phyloP scores from a whole-genome alignment of 2,329 filamentous ascomycete genomes.

The Sphaerulina musiva region DNA sequence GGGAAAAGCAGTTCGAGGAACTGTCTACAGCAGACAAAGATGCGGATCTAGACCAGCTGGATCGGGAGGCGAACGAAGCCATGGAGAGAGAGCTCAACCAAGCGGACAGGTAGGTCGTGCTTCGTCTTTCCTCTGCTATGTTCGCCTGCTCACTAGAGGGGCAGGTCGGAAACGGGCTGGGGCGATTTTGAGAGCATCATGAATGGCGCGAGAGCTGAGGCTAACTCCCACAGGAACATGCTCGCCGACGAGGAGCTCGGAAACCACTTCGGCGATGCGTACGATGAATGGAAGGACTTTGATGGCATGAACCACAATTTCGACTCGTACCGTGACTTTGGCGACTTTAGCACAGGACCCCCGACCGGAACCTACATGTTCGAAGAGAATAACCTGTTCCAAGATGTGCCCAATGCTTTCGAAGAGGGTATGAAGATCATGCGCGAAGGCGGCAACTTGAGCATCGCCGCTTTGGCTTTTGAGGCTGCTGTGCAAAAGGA shows the following conservation, averaged over 20 bases:
- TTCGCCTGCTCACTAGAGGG: slow-evolving; percentile 15
- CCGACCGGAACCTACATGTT: slow-evolving; percentile 80
- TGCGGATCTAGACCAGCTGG: slow-evolving; percentile 44
- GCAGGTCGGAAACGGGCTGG: slow-evolving; percentile 62
- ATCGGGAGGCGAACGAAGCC: slow-evolving; percentile 61
- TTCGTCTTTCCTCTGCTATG: neutral
- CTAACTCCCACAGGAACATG: slow-evolving; percentile 59
- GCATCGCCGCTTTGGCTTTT: slow-evolving; percentile 85
- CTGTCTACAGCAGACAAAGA: slow-evolving; percentile 63
- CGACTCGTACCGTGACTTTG: slow-evolving; percentile 44
- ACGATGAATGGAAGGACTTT: slow-evolving; percentile 73
- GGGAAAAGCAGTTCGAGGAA: slow-evolving; percentile 93
- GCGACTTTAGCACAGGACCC: slow-evolving; percentile 21
- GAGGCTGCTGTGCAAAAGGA: slow-evolving; percentile 92
- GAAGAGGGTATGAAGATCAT: slow-evolving; percentile 91
- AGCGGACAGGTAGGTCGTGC: slow-evolving; percentile 69
- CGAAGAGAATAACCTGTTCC: slow-evolving; percentile 88
- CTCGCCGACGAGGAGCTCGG: slow-evolving; percentile 58
- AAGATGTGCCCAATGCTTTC: slow-evolving; percentile 73
- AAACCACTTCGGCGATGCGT: slow-evolving; percentile 64
- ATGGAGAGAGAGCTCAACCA: slow-evolving; percentile 83
- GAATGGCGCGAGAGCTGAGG: slow-evolving; percentile 71
- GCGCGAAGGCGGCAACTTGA: slow-evolving; percentile 87
- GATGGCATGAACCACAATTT: slow-evolving; percentile 65
- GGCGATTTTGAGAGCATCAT: slow-evolving; percentile 88